Base-by-base conservation (phyloP, 2,329 filamentous ascomycete species). In the Talaromyces sp. region DNA sequence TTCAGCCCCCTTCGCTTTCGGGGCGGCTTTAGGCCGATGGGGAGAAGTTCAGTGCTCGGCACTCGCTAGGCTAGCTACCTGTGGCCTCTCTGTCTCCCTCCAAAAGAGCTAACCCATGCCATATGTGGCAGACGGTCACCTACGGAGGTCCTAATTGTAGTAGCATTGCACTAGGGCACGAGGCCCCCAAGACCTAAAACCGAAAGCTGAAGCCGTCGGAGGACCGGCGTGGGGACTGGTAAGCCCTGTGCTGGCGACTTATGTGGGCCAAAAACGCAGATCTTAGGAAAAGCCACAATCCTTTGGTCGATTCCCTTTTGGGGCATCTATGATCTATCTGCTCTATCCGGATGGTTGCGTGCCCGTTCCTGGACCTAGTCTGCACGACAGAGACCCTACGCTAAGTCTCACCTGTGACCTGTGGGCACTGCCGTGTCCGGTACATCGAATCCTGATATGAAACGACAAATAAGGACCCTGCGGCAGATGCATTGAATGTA, bases 261-360 rank as follows among this genome's bases (percentile, higher is more conserved):
- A 27, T 32, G 51, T 58, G 51, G 48, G 32, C 56, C 24, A 54
- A 24, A 32, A 32, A 32, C 38, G 59, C 59, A 61, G 59, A 61
- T 61, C 59, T 61, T 61, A 61, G 55, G 50, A 46, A 41, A 61
- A 55, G 59, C 56, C 59, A 61, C 55, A 52, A 61, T 61, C 59
- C 59, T 58, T 61, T 43, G 56, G 24, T 21, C 55, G 46, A 58
- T 52, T 38, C 27, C 48, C 24, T 52, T 52, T 52, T 52, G 24
- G 24, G 48, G 48, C 11, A 52, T 6, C 26, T 26, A 26, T 26
- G 26, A 26, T 26, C 24, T 29, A 9, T 29, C 14, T 52, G 48
- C 48, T 31, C 14, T 46, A 24, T 46, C 19, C 11, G 11, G 43
- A 24, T 8, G 19, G 19, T 46, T 11, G 11, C 19, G 21, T 24